Evolutionary conservation across 257 asterid genomes (phyloP).

Genomic region (Solanum rostratum): DNA sequence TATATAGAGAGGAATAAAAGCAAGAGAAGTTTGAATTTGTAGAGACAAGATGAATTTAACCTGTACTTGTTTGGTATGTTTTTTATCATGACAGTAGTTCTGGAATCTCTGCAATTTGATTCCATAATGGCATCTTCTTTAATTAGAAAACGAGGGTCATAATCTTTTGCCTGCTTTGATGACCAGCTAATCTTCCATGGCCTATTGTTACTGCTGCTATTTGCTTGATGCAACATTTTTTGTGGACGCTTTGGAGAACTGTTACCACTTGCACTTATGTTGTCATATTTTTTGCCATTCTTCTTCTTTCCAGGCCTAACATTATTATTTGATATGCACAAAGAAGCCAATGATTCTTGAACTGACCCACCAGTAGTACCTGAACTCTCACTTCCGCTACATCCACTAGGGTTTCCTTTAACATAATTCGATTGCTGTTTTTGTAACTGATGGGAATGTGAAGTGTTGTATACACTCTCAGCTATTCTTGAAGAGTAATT

Average conservation of each 20-base stretch:
- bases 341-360: slow-evolving; percentile 29
- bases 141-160: slow-evolving; percentile 71
- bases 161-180: slow-evolving; percentile 27
- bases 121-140: slow-evolving; percentile 51
- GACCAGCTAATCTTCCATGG: slow-evolving; percentile 26
- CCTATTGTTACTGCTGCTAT: background rate
- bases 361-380: slow-evolving; percentile 4
- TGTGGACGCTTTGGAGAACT: slow-evolving; percentile 5
- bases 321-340: slow-evolving; percentile 3
- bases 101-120: slow-evolving; percentile 45
- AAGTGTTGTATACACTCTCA: background rate
- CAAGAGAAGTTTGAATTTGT: background rate
- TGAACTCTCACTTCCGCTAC: slow-evolving; percentile 26
- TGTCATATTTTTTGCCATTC: slow-evolving; percentile 3
- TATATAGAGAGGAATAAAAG: background rate
- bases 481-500: background rate
- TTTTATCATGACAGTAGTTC: slow-evolving; percentile 96
- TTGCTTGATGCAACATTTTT: background rate
- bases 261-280: background rate
- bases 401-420: slow-evolving; percentile 27
- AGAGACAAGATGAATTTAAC: slow-evolving; percentile 15
- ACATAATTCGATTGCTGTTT: background rate
- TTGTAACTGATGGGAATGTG: background rate
- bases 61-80: slow-evolving; percentile 99
- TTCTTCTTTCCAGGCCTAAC: background rate